A percentile compares a stretch with the other conserved stretches of the same genome.
Evolutionary conservation across 1,284 basidiomycete species (phyloP).

Genomic region (Tilletiopsis washingtonensis): DNA sequence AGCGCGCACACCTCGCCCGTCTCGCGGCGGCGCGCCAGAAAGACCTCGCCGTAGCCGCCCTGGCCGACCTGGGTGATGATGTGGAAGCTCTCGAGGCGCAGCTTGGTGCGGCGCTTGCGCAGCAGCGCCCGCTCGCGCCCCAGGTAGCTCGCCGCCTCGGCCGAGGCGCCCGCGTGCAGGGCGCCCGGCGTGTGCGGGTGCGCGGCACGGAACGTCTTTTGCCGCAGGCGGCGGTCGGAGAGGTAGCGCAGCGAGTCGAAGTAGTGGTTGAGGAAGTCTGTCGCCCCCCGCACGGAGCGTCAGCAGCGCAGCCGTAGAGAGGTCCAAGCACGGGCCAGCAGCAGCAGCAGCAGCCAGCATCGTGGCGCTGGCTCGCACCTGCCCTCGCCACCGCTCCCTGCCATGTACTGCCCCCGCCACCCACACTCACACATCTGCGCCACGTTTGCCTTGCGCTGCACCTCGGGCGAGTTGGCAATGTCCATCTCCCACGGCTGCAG

Average conservation of each 20-base stretch:
- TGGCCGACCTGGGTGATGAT: slow-evolving; percentile 47
- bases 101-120: slow-evolving; percentile 40
- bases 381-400: too few species aligned
- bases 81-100: slow-evolving; percentile 45
- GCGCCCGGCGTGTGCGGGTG: neutral
- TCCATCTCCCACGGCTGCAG: slow-evolving; percentile 43
- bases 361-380: too few species aligned
- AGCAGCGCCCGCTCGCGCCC: slow-evolving; percentile 40
- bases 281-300: too few species aligned
- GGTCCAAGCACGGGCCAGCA: too few species aligned
- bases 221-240: slow-evolving; percentile 34
- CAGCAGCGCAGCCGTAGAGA: too few species aligned
- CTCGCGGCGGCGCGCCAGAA: slow-evolving; percentile 43
- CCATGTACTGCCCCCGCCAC: too few species aligned
- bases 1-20: slow-evolving; percentile 46
- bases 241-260: slow-evolving; percentile 45
- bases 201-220: slow-evolving; percentile 65
- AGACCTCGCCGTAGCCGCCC: slow-evolving; percentile 47
- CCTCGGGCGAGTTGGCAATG: slow-evolving; percentile 33
- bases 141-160: slow-evolving; percentile 40
- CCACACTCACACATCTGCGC: slow-evolving; percentile 36
- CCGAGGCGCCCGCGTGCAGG: slow-evolving; percentile 60
- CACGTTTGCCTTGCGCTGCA: slow-evolving; percentile 43
- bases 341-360: too few species aligned
- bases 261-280: slow-evolving; percentile 46